Percentiles rank a stretch among this genome's conserved stretches.
Conservation (phyloP, 139 green algal species). For the Picochlorum sp. region DNA sequence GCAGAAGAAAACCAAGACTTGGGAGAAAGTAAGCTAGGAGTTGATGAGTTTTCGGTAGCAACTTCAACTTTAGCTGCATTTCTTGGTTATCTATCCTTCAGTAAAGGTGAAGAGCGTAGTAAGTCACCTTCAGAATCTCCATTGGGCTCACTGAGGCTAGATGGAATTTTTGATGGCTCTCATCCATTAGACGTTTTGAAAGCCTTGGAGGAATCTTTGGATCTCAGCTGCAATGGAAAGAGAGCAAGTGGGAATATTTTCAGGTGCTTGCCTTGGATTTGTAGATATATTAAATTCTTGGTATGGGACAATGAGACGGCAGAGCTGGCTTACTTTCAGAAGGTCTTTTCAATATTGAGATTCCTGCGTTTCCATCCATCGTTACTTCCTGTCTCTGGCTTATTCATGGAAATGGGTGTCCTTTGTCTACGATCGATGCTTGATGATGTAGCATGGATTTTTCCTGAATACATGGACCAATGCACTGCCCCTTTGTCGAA, state of each 20-base stretch:
- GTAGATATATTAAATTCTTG: slow-evolving; percentile 34
- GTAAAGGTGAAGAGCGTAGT: slow-evolving; percentile 5
- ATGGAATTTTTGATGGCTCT: neutral
- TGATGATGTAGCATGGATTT: slow-evolving; percentile 13
- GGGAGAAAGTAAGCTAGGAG: neutral
- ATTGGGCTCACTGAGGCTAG: no score
- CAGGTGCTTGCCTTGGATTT: slow-evolving; percentile 28
- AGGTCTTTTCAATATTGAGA: slow-evolving; percentile 8
- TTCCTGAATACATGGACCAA: neutral
- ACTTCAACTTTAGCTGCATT: slow-evolving; percentile 33
- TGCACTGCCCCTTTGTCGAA: no score
- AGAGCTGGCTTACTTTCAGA: slow-evolving; percentile 8
- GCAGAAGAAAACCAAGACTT: neutral
- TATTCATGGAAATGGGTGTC: slow-evolving; percentile 10
- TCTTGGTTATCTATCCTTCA: slow-evolving; percentile 39
- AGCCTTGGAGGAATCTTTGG: slow-evolving; percentile 12
- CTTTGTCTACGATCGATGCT: slow-evolving; percentile 29
- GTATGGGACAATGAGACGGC: slow-evolving; percentile 2
- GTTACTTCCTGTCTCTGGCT: slow-evolving; percentile 1
- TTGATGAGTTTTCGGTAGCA: slow-evolving; percentile 24
- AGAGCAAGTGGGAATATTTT: slow-evolving; percentile 8
- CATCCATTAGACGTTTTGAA: slow-evolving; percentile 25
- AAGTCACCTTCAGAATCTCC: no score
- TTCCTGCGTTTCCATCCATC: slow-evolving; percentile 7
- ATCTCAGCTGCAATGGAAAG: no score